phyloP scores from a whole-genome alignment of 345 rosid species.

The Eucalyptus coolabah region DNA sequence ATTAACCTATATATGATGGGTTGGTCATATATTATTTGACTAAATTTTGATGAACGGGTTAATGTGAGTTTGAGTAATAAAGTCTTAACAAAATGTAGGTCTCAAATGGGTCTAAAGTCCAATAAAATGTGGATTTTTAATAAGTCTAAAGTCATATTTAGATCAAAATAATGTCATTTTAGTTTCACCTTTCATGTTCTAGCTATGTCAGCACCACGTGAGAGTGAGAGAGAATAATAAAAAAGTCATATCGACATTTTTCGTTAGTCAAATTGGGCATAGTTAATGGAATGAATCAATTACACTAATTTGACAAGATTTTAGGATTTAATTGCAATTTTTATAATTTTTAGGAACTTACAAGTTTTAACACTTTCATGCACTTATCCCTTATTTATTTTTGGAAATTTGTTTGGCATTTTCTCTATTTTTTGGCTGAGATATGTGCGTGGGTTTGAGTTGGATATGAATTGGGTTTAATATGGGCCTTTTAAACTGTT shows the following conservation, averaged over 20 bases:
- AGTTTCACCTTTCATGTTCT: too few species aligned
- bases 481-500: too few species aligned
- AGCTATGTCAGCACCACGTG: too few species aligned
- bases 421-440: not conserved
- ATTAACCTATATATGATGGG: not conserved
- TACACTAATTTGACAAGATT: too few species aligned
- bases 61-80: not conserved
- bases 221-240: too few species aligned
- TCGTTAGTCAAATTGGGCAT: too few species aligned
- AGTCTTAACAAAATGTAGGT: not conserved
- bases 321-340: not conserved
- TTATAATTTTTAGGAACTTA: too few species aligned
- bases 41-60: not conserved
- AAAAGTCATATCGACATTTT: too few species aligned
- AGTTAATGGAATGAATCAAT: too few species aligned
- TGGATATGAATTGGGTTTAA: not conserved
- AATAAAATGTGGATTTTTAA: too few species aligned
- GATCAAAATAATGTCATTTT: too few species aligned
- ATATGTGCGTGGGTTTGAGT: not conserved
- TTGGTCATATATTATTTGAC: not conserved
- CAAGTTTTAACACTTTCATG: too few species aligned
- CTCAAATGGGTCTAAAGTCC: not conserved
- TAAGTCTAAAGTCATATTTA: not conserved
- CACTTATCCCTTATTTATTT: not conserved
- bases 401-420: not conserved